Base-by-base conservation (phyloP, 306 rosid species). In the Boehmeria nivea region DNA sequence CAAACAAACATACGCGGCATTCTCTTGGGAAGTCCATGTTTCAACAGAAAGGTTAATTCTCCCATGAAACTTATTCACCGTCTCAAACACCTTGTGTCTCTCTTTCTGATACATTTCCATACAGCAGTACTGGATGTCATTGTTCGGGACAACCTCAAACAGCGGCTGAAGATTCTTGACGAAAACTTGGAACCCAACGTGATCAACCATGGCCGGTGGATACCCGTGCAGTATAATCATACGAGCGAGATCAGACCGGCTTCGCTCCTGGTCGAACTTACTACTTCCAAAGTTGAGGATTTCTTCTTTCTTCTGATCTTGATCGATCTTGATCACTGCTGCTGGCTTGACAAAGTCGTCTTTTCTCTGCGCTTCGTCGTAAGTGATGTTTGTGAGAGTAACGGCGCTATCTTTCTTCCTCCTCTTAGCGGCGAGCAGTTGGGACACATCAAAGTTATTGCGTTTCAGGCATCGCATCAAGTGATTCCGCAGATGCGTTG, bases 401-500 rank as follows among this genome's bases (percentile, higher is more conserved):
- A 79, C 51, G 0, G 87, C 53, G 33, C 39, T 76, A 68, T 91
- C 99, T 44, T 87, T 91, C 68, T 91, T 91, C 72, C 85, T 78
- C 70, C 93, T 80, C 87, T 91, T 91, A 23, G 87, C 95, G 3
- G 87, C 72, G 57, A 91, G 99, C 31, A 91, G 85, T 63, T 91
- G 99, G 66, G 99, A 87, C 42, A 91, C 99, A 36, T 91, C 99
- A 55, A 74, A 78, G 71, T 88, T 84, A 24, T 93, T 80, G 62
- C 99, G 64, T 73, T 91, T 91, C 64, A 91, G 76, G 73, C 99
- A 91, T 51, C 99, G 87, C 85, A 87, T 73, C 68, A 91, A 75
- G 80, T 91, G 99, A 66, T 91, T 91, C 68, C 99, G 84, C 70
- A 91, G 78, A 70, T 91, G 99, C 18, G 99, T 87, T 19, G 99